Evolutionary conservation across 345 rosid genomes (phyloP), one percentile per base, ranked within the genome.

Genomic region (Citropsis articulata): DNA sequence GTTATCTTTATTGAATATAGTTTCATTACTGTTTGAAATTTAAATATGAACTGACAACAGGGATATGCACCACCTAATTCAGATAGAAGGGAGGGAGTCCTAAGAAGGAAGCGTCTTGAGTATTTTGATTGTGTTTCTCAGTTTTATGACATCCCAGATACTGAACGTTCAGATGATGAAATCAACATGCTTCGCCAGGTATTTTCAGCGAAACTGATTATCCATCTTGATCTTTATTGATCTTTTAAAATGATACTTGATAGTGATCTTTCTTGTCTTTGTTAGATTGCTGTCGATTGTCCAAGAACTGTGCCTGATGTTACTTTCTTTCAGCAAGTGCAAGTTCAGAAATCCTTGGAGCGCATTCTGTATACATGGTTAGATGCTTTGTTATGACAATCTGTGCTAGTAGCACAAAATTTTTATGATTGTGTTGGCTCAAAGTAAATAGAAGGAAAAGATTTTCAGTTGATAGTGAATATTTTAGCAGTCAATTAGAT

Each of bases 11-110:
- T 74, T 28, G 38, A 36, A 50, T 21, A 59, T 36, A 42, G 16
- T 55, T 69, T 79, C 71, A 40, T 83, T 82, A 71, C 76, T 78
- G 73, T 70, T 76, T 85, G 84, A 87, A 91, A 84, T 86, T 88
- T 81, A 79, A 88, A 86, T 84, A 88, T 90, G 88, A 87, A 87
- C 92, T 91, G 97, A 96, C 97, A 83, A 91, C 98, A 96, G 98
- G 99, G 98, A 92, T 94, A 92, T 91, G 98, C 98, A 96, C 95
- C 99, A 84, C 89, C 99, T 90, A 96, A 96, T 90, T 94, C 98
- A 92, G 99, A 96, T 91, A 91, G 98, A 91, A 89, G 98, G 93
- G 98, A 94, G 85, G 93, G 89, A 78, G 93, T 90, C 83, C 80
- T 94, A 73, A 89, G 90, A 84, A 94, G 97, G 82, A 96, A 96